These are phyloP conservation scores for Mixia osmundae DNA, from an alignment of 1,284 basidiomycete species.

Conservation along the genomic window DNA sequence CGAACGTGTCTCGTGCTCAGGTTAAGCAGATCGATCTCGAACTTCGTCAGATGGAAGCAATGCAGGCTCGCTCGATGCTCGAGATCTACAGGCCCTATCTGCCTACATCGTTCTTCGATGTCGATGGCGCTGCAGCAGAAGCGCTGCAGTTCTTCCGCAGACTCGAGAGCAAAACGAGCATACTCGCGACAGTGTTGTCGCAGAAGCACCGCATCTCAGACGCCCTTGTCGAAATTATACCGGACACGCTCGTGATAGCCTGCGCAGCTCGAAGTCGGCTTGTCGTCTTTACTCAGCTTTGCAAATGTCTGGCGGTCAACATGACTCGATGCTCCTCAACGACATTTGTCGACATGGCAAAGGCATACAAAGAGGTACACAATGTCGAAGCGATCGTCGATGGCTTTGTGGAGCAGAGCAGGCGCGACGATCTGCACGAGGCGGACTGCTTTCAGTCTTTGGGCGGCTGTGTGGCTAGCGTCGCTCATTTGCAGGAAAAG, in stretches of 20 bases:
- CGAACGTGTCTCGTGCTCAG: constrained; percentile 65
- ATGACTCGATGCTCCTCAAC: constrained; percentile 52
- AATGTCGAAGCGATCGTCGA: constrained; percentile 79
- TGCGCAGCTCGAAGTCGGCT: constrained; percentile 41
- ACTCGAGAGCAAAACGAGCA: constrained; percentile 54
- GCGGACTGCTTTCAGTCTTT: constrained; percentile 75
- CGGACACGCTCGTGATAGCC: constrained; percentile 57
- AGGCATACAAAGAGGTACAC: constrained; percentile 57
- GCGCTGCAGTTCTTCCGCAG: constrained; percentile 80
- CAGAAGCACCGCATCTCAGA: constrained; percentile 60
- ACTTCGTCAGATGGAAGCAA: constrained; percentile 53
- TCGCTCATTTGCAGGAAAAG: constrained; percentile 66
- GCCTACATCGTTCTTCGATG: constrained; percentile 56
- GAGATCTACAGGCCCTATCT: constrained; percentile 48
- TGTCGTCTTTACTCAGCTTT: neutral
- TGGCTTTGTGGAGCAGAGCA: constrained; percentile 59
- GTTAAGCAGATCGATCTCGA: constrained; percentile 69
- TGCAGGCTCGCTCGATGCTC: constrained; percentile 52
- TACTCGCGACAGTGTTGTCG: constrained; percentile 55
- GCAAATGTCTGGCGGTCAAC: constrained; percentile 56
- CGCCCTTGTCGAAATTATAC: constrained; percentile 48
- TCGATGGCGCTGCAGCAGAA: constrained; percentile 56
- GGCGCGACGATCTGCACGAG: constrained; percentile 72
- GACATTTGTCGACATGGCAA: constrained; percentile 59
- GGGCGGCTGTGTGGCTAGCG: constrained; percentile 61